Evolutionary conservation across 129 eudicot species (phyloP), one percentile per base, ranked within the genome.

Genomic region (Helichrysum umbraculigerum): DNA sequence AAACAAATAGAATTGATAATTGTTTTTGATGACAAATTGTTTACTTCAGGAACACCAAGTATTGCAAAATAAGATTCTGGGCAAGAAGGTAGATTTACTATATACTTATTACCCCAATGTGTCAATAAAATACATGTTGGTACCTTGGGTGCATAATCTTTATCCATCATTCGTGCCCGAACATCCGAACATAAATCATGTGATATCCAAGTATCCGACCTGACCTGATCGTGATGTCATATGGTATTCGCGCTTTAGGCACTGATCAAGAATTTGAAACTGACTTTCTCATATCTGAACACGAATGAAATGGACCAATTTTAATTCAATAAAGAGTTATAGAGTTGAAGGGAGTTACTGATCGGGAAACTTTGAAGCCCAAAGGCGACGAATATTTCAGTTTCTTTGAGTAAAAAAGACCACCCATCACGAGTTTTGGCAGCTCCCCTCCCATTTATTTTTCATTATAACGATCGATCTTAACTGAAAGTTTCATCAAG

Each of bases 231-330:
- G 89, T 47, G 88, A 52, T 3, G 97, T 79, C 89, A 92, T 81
- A n/a, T 93, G 90, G 54, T 83, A 92, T 76, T 92, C 97, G 35
- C 97, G 89, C 63, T 76, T 73, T 20, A 92, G 81, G 83, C 97
- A 92, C 76, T 87, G 88, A 71, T 84, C 91, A 75, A 89, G 83
- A 20, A 93, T 84, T 75, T 92, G 92, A 83, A 78, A 79, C 73
- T 96, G 81, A 65, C 98, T 94, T 87, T 92, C 98, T 37, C 98
- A 83, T 76, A 92, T 92, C 96, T 92, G 76, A 75, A 70, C 37
- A 30, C 33, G 33, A 30, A 54, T 29, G 29, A 35, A 65, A 80
- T 14, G 3, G 75, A 42, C 9, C 22, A 25, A 44, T 28, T 20
- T 4, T 22, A 6, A 60, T 16, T 68, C 58, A 1, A 57, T 51